Conservation (phyloP, 2,329 filamentous ascomycete genomes). For the Scedosporium aurantiacum region DNA sequence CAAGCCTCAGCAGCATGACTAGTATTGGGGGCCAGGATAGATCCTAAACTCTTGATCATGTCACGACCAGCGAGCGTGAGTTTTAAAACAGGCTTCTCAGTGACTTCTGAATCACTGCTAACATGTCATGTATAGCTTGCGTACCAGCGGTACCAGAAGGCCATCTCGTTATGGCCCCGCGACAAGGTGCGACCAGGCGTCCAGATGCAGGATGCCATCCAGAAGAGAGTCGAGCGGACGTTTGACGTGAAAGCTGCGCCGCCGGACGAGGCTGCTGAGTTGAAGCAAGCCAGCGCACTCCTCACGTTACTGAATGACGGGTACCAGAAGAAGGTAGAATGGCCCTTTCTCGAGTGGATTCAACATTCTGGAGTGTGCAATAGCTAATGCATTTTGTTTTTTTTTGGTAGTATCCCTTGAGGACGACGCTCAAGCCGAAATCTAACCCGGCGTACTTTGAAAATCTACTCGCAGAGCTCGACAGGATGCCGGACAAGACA, state of each 20-base stretch:
- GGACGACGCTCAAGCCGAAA: slow-evolving; percentile 42
- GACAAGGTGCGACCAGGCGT: slow-evolving; percentile 51
- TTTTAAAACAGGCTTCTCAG: not conserved
- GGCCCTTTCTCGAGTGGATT: not conserved
- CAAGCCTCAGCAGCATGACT: not conserved
- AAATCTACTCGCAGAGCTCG: slow-evolving; percentile 50
- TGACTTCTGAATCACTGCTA: not conserved
- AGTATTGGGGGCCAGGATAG: not conserved
- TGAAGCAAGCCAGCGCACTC: slow-evolving; percentile 48
- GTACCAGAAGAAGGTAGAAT: slow-evolving; percentile 43
- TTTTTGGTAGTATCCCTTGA: slow-evolving; percentile 3
- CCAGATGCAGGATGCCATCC: slow-evolving; percentile 48
- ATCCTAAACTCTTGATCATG: slow-evolving; percentile 10
- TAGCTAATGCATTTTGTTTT: not conserved
- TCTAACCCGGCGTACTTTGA: slow-evolving; percentile 55
- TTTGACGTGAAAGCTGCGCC: not conserved
- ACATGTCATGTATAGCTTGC: slow-evolving; percentile 5
- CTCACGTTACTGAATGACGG: slow-evolving; percentile 48
- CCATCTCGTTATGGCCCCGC: slow-evolving; percentile 49
- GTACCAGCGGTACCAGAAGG: slow-evolving; percentile 32
- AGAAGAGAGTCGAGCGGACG: slow-evolving; percentile 18
- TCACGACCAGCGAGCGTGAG: slow-evolving; percentile 14
- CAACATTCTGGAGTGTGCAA: slow-evolving; percentile 13
- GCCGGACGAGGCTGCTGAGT: slow-evolving; percentile 32
- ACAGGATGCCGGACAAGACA: slow-evolving; percentile 48